Evolutionary conservation across 2,329 filamentous ascomycete genomes (phyloP).

Genomic region (Beauveria rudraprayagi): DNA sequence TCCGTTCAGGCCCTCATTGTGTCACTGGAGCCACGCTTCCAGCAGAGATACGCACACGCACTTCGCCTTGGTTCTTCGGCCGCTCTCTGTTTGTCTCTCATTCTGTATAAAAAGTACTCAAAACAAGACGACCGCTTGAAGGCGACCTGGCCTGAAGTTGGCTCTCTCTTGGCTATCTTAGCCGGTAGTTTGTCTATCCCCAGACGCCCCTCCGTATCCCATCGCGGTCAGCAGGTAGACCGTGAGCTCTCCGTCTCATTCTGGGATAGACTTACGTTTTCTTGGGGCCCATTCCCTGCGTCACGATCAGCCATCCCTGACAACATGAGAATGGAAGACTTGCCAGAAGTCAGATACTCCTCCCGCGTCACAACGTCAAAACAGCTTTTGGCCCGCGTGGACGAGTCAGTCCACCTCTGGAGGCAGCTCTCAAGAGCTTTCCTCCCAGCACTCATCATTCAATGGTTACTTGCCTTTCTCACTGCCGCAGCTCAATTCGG

Average conservation of each 20-base stretch:
- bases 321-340: neutral
- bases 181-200: neutral
- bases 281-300: neutral
- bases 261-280: neutral
- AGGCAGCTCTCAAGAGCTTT: neutral
- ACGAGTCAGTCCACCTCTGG: neutral
- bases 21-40: neutral
- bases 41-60: neutral
- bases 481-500: conserved; percentile 2
- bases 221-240: neutral
- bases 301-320: neutral
- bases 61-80: neutral
- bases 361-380: neutral
- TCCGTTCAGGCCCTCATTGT: neutral
- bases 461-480: conserved; percentile 7
- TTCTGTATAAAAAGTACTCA: neutral
- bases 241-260: neutral
- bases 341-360: neutral
- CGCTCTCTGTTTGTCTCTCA: neutral
- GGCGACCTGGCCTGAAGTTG: neutral
- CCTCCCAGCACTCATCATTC: neutral
- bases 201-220: neutral
- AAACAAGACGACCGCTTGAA: neutral
- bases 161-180: neutral
- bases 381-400: neutral